Evolutionary conservation across 345 rosid species (phyloP), one percentile per base, ranked within the genome.

Genomic region (Heritiera fomes): DNA sequence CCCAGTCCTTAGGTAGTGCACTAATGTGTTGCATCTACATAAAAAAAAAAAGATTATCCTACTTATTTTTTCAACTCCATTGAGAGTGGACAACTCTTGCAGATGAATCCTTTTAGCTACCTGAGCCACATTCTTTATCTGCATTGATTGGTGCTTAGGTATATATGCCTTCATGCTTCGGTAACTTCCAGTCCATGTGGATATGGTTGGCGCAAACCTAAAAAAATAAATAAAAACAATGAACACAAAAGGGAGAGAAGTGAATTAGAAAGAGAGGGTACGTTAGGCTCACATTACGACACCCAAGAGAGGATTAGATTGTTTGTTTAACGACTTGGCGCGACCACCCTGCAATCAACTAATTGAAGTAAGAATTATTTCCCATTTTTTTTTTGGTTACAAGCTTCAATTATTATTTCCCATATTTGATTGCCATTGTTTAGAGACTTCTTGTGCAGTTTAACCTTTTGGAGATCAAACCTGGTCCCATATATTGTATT

Each of bases 401-500:
- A n/a, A n/a, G n/a, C n/a, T n/a, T n/a, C n/a, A n/a, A n/a, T n/a
- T n/a, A 78, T 46, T 72, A 40, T 71, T 69, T 65, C 17, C 41
- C 72, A 71, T 41, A 56, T 41, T 43, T 73, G 34, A 49, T 30
- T 49, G 18, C 20, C 65, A 50, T 61, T 38, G 7, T 55, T 13
- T 28, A 20, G 49, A 20, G 13, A 72, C 6, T 41, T n/a, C 2
- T 5, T 0, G 5, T 76, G 23, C 47, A 53, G 8, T 30, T 50
- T 71, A 17, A 52, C 28, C 30, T 67, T 4, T 71, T 50, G 59
- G 41, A 50, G 70, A 34, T 47, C 46, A 76, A 79, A 88, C 97
- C 94, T 91, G 94, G 82, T 92, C 88, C 93, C 95, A 92, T 67
- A 93, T 90, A 75, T 85, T 90, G 87, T 93, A 95, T 77, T 91